Percentiles rank a stretch among this genome's conserved stretches.
These are phyloP conservation scores for Tetraselmis chui DNA, from an alignment of 139 green algal genomes.

Conservation along the genomic window DNA sequence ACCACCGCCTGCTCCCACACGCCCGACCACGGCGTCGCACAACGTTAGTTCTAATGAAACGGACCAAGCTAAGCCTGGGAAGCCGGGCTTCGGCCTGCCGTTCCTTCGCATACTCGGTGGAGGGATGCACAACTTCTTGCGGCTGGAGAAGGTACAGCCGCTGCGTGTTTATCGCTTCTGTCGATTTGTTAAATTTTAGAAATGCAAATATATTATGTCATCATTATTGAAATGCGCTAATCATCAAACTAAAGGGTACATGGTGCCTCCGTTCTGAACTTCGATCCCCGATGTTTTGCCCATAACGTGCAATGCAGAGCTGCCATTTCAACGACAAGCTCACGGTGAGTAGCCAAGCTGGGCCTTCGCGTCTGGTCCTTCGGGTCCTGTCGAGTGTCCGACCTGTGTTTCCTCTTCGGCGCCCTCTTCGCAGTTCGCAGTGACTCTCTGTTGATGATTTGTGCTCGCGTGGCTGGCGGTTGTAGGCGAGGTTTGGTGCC, in stretches of 20 bases:
- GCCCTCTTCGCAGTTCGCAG: neutral
- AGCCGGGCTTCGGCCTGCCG: neutral
- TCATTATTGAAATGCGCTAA: no score
- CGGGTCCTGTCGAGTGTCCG: no score
- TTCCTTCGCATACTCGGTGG: neutral
- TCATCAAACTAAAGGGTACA: no score
- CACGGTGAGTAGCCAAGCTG: neutral
- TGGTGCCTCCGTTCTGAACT: no score
- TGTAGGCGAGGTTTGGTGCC: neutral
- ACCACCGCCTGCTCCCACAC: neutral
- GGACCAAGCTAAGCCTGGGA: no score
- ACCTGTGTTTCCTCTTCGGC: no score
- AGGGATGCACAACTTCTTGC: neutral
- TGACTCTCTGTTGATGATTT: neutral
- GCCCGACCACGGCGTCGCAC: no score
- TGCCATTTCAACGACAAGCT: neutral
- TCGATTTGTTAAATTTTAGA: no score
- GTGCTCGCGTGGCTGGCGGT: neutral
- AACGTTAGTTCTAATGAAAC: no score
- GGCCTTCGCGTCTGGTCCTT: no score
- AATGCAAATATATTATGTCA: no score
- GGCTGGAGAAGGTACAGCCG: neutral
- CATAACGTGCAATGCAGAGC: neutral
- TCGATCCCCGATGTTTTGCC: no score
- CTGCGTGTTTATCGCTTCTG: neutral